Evolutionary conservation across 208 protist genomes (phyloP), one percentile per base, ranked within the genome.

Genomic region (Acanthamoeba sp.): DNA sequence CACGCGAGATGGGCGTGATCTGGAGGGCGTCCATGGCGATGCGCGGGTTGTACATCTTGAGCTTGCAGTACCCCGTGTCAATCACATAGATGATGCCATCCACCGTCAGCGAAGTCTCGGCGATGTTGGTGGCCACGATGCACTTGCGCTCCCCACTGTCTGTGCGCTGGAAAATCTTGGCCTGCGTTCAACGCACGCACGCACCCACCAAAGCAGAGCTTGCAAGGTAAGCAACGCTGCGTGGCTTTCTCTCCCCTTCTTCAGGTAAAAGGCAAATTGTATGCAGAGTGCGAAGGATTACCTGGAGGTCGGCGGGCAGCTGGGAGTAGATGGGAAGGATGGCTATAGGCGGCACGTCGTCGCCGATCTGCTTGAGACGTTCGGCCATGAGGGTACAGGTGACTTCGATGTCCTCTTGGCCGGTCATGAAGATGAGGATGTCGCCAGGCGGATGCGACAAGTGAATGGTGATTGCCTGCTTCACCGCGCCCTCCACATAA

Each of bases 51-150:
- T 99, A 99, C 10, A 76, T 45, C 32, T 95, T 95, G 2, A 95
- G 71, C 76, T 97, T 97, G 59, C 50, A 64, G 20, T 48, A 76
- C 22, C 93, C 93, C 12, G 90, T 64, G 36, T 99, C 99, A 40
- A 99, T 98, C 57, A 99, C 99, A 96, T 99, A 99, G 40, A 98
- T 98, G 48, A 99, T 98, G 82, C 99, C 99, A 96, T 99, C 99
- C 93, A 99, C 99, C 1, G 99, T 99, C 87, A 99, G 98, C 50
- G 99, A 99, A 4, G 99, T 99, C 93, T 99, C 99, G 50, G 99
- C 99, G 96, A 99, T 99, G 96, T 99, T 99, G 36, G 99, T 99
- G 0, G 99, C 99, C 48, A 99, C 97, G 42, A 99, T 98, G 29
- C 99, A 97, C 95, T 99, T 99, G 45, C 50, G 57, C 85, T 14